A percentile compares a stretch with the other conserved stretches of the same genome.
phyloP scores from a whole-genome alignment of 108 stramenopile species.

The Discostella stelligeroides region DNA sequence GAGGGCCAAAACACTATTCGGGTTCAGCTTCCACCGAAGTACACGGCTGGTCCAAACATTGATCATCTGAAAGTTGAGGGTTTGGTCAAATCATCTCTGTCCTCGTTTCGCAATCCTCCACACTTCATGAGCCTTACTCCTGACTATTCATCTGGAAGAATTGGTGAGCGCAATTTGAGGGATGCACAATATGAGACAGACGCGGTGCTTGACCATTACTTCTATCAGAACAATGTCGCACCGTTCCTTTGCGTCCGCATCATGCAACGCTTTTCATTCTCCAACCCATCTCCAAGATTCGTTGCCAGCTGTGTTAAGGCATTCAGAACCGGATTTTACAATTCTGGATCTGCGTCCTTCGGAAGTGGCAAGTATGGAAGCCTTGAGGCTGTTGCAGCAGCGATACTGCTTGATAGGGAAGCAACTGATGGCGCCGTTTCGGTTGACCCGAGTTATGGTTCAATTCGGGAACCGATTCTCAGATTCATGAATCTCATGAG shows the following conservation, averaged over 20 bases:
- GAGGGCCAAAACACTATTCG: constrained; percentile 31
- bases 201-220: constrained; percentile 68
- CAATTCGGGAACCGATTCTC: constrained; percentile 65
- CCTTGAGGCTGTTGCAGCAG: constrained; percentile 60
- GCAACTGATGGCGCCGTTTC: constrained; percentile 46
- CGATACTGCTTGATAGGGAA: constrained; percentile 65
- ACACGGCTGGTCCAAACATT: constrained; percentile 30
- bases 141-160: constrained; percentile 26
- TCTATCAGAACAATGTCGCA: constrained; percentile 63
- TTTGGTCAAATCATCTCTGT: constrained; percentile 4
- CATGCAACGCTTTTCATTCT: constrained; percentile 62
- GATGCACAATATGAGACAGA: constrained; percentile 76
- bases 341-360: constrained; percentile 34
- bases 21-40: constrained; percentile 16
- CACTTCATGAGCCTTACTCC: constrained; percentile 53
- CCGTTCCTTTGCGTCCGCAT: constrained; percentile 64
- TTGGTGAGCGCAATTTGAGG: constrained; percentile 44
- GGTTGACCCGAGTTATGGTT: constrained; percentile 63
- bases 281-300: constrained; percentile 68
- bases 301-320: constrained; percentile 52
- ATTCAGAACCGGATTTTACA: constrained; percentile 60
- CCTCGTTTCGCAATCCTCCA: constrained; percentile 66
- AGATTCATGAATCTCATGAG: constrained; percentile 59
- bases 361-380: constrained; percentile 60
- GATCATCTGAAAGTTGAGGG: constrained; percentile 48